A percentile compares a stretch with the other conserved stretches of the same genome.
phyloP scores from a whole-genome alignment of 2,329 filamentous ascomycete species.

The Fusarium sp. region DNA sequence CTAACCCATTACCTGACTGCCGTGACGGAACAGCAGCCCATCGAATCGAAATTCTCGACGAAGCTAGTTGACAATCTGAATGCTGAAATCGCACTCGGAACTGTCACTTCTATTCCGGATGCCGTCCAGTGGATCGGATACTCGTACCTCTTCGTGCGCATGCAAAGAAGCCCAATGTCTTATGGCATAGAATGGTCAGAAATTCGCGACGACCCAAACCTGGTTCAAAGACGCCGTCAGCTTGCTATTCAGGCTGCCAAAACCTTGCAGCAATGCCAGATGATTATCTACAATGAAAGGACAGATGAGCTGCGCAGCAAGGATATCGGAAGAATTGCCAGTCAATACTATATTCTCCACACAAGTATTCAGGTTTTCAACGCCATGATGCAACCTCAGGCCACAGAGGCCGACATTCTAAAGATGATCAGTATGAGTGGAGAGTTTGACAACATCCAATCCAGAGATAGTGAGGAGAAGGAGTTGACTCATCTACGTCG shows the following conservation, averaged over 20 bases:
- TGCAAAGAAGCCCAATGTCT: conserved; percentile 88
- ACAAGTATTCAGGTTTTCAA: conserved; percentile 97
- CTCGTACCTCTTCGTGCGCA: conserved; percentile 95
- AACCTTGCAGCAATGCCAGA: conserved; percentile 90
- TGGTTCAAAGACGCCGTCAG: conserved; percentile 86
- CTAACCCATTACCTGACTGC: conserved; percentile 90
- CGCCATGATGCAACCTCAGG: conserved; percentile 85
- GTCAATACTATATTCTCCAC: conserved; percentile 95
- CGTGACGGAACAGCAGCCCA: conserved; percentile 94
- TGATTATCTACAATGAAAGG: conserved; percentile 97
- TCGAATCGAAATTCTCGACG: conserved; percentile 94
- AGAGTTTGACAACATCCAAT: conserved; percentile 97
- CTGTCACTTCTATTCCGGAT: conserved; percentile 92
- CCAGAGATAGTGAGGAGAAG: conserved; percentile 87
- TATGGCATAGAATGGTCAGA: conserved; percentile 98
- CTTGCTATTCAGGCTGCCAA: conserved; percentile 89
- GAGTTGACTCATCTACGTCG: conserved; percentile 82
- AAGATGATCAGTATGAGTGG: conserved; percentile 98
- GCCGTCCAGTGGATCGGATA: conserved; percentile 98
- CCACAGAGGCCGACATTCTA: conserved; percentile 90
- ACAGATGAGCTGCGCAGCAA: conserved; percentile 95
- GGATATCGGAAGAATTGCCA: conserved; percentile 95
- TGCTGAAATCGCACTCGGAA: conserved; percentile 91
- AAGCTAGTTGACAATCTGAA: conserved; percentile 97
- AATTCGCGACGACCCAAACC: conserved; percentile 84